Conservation (phyloP, 1,284 basidiomycete genomes). For the Dichomitus squalens region DNA sequence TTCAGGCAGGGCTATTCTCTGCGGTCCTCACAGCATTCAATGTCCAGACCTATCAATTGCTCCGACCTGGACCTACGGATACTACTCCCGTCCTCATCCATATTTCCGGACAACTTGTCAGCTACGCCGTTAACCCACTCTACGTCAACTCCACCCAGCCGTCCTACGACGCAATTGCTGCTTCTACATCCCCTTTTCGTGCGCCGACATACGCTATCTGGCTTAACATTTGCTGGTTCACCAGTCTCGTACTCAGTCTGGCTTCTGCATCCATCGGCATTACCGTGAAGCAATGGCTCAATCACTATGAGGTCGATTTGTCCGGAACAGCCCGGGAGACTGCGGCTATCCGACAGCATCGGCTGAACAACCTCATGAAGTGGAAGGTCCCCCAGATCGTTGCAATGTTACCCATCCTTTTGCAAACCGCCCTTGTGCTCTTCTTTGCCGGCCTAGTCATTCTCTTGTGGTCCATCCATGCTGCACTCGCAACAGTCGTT, state of each 20-base stretch:
- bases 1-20: conserved; percentile 1
- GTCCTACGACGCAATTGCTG: too few species aligned
- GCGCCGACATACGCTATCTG: not conserved
- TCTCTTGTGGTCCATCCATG: conserved; percentile 14
- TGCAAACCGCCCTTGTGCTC: conserved; percentile 16
- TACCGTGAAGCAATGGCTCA: conserved; percentile 26
- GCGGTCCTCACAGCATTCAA: conserved; percentile 3
- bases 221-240: conserved; percentile 19
- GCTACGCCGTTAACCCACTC: not conserved
- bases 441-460: conserved; percentile 23
- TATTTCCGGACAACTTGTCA: not conserved
- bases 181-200: not conserved
- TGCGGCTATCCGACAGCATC: conserved; percentile 14
- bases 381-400: conserved; percentile 18
- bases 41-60: not conserved
- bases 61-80: not conserved
- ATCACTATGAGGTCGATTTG: conserved; percentile 9
- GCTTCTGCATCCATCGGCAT: conserved; percentile 18
- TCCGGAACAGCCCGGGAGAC: conserved; percentile 7
- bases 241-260: conserved; percentile 15
- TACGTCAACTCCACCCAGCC: conserved; percentile 2
- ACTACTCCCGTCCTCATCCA: not conserved
- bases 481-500: conserved; percentile 7
- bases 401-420: conserved; percentile 17
- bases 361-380: conserved; percentile 14